A percentile compares a stretch with the other conserved stretches of the same genome.
Conservation (phyloP, 441 rosid genomes). For the Erysimum pusillum region DNA sequence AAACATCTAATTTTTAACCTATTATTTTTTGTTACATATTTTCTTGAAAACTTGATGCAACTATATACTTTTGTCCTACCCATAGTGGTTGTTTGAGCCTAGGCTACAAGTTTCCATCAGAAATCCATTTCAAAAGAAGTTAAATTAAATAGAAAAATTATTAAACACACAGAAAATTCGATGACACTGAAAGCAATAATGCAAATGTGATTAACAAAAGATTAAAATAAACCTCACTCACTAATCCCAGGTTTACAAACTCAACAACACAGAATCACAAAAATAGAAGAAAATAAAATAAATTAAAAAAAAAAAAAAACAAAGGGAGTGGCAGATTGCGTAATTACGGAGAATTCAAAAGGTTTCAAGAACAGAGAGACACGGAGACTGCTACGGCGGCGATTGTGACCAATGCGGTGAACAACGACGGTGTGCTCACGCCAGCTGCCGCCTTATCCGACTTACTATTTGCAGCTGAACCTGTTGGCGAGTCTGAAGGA, state of each 20-base stretch:
- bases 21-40: no score
- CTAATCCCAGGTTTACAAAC: conserved; percentile 34
- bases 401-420: conserved; percentile 41
- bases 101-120: no score
- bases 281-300: conserved; percentile 7
- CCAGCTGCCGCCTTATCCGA: conserved; percentile 53
- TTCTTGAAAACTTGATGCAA: no score
- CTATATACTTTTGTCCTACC: no score
- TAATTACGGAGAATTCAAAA: conserved; percentile 48
- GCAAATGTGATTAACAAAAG: conserved; percentile 35
- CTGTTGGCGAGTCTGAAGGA: conserved; percentile 66
- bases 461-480: conserved; percentile 56
- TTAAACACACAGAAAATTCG: no score
- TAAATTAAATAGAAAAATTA: no score
- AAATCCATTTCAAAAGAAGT: no score
- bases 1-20: no score
- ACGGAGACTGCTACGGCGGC: conserved; percentile 52
- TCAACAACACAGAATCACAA: conserved; percentile 28
- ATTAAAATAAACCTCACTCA: conserved; percentile 34
- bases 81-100: no score
- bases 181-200: conserved; percentile 38
- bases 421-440: conserved; percentile 54
- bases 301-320: conserved; percentile 32
- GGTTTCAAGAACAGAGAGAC: conserved; percentile 49
- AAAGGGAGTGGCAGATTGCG: conserved; percentile 39